These are phyloP conservation scores for Aquilaria agallochum DNA, from an alignment of 441 rosid genomes.

Conservation along the genomic window DNA sequence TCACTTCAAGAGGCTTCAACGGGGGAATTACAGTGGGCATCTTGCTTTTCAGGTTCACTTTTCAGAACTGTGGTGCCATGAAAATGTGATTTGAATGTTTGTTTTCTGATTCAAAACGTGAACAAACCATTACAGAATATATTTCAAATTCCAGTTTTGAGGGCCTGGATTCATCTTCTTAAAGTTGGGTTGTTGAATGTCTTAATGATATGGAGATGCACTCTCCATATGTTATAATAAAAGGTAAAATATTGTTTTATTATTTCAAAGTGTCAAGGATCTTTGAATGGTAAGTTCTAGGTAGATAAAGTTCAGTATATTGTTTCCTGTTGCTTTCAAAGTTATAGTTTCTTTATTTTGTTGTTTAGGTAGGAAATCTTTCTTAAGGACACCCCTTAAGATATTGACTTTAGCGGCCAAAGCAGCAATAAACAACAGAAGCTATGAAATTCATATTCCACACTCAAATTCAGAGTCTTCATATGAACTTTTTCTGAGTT, in stretches of 20 bases:
- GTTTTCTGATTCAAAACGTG: slow-evolving; percentile 2
- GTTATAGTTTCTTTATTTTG: slow-evolving; percentile 1
- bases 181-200: slow-evolving; percentile 73
- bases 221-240: slow-evolving; percentile 58
- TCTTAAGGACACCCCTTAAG: slow-evolving; percentile 50
- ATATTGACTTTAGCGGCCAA: slow-evolving; percentile 63
- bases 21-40: slow-evolving; percentile 42
- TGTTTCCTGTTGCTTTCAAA: background rate
- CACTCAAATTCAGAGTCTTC: background rate
- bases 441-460: background rate
- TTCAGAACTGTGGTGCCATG: slow-evolving; percentile 7
- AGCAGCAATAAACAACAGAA: background rate
- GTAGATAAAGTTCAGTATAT: too few relatives aligned
- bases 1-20: slow-evolving; percentile 48
- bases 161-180: slow-evolving; percentile 54
- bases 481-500: too few relatives aligned
- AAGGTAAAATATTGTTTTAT: slow-evolving; percentile 37
- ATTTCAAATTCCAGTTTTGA: slow-evolving; percentile 41
- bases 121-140: slow-evolving; percentile 27
- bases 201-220: slow-evolving; percentile 60
- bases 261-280: slow-evolving; percentile 4
- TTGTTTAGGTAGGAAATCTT: slow-evolving; percentile 65
- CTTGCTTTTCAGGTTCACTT: slow-evolving; percentile 62
- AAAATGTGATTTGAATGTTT: slow-evolving; percentile 7
- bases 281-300: background rate